Percentiles rank a stretch among this genome's conserved stretches.
Evolutionary conservation across 2,329 filamentous ascomycete genomes (phyloP).

Genomic region (Aspergillus sp.): DNA sequence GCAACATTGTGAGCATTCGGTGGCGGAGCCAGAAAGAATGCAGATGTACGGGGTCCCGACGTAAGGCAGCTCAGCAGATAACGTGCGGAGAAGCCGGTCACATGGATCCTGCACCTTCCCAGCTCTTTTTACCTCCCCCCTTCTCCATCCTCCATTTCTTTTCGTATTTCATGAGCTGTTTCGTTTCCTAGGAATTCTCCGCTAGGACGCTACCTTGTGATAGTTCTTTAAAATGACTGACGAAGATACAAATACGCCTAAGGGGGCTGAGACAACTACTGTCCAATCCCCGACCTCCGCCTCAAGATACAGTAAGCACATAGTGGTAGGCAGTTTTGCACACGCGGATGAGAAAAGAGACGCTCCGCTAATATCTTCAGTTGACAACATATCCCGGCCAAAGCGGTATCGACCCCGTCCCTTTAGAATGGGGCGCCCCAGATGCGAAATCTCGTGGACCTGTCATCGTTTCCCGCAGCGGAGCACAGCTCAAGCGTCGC

Average conservation of each 20-base stretch:
- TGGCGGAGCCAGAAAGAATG: background rate
- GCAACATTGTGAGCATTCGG: background rate
- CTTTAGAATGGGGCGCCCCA: constrained; percentile 80
- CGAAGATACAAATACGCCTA: constrained; percentile 17
- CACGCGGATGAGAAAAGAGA: background rate
- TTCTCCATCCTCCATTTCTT: background rate
- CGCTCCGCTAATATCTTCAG: constrained; percentile 21
- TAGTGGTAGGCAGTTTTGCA: constrained; percentile 28
- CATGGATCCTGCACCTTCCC: constrained; percentile 11
- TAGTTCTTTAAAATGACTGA: constrained; percentile 20
- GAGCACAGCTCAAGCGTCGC: constrained; percentile 32
- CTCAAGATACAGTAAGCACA: constrained; percentile 34
- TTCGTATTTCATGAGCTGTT: constrained; percentile 2
- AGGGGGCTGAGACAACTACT: constrained; percentile 18
- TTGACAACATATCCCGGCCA: constrained; percentile 88
- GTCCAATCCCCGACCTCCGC: constrained; percentile 22
- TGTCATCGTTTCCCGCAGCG: constrained; percentile 68
- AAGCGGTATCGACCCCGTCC: constrained; percentile 87
- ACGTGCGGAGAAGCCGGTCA: constrained; percentile 29
- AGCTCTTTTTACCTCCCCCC: constrained; percentile 9
- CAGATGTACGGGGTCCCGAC: constrained; percentile 1
- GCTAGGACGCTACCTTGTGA: background rate
- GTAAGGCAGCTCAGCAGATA: constrained; percentile 21
- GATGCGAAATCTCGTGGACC: constrained; percentile 77
- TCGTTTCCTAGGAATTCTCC: background rate